Evolutionary conservation across 2,329 filamentous ascomycete species (phyloP), one percentile per base, ranked within the genome.

Genomic region (Plectosphaerella sp.): DNA sequence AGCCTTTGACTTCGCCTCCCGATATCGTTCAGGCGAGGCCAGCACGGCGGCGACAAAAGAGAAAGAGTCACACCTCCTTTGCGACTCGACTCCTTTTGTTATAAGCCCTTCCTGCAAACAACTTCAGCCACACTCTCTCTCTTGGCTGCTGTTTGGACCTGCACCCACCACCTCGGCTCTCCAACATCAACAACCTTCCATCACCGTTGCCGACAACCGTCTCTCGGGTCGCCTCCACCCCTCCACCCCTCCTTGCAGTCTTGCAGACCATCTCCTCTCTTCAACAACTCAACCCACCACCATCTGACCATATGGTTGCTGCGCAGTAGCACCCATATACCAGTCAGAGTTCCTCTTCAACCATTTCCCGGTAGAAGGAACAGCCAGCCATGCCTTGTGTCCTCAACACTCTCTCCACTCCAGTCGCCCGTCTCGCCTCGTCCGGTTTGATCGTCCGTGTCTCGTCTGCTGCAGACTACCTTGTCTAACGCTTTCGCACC

Each of bases 361-460:
- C 28, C 58, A 62, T 62, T 65, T 61, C 55, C 48, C 56, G 45
- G 50, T 54, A 48, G 63, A 62, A 66, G 50, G 64, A 65, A 63
- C 57, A 64, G 59, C 65, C 66, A 70, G 82, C 73, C 64, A 86
- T 86, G 82, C 75, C 73, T 78, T 65, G 82, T 82, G 76, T 71
- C 75, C 72, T 68, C 70, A 67, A 67, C 62, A 62, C 62, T 62
- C 60, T 66, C 66, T 69, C 67, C 60, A 73, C 71, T 73, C 77
- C 81, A 84, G 82, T 85, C 80, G 81, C 76, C 78, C 73, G 80
- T 79, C 78, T 74, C 70, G 78, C 75, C 72, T 82, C 77, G 66
- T 75, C 79, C 79, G 78, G 79, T 80, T 69, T 74, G 67, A 75
- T 80, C 74, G 67, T 74, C 73, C 67, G 75, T 79, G 75, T 75